phyloP scores from a whole-genome alignment of 2,329 filamentous ascomycete genomes.

The Paraconiothyrium brasiliense region DNA sequence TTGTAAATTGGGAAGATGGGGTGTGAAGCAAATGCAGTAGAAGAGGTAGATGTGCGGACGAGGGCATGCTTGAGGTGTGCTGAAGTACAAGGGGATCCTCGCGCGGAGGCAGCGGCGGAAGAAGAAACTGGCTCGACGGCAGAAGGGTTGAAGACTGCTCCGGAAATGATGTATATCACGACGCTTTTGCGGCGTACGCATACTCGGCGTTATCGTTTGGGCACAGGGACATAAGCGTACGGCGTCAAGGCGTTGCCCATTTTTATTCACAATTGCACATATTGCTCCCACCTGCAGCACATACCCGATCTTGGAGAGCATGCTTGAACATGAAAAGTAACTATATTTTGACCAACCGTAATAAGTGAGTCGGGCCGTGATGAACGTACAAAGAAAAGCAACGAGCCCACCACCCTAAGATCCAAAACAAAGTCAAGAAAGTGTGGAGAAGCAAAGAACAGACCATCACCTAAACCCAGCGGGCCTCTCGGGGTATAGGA shows the following conservation, averaged over 20 bases:
- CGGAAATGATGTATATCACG: background rate
- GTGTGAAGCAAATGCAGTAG: background rate
- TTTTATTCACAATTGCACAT: background rate
- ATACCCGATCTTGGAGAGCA: too few species aligned
- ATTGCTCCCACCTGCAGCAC: background rate
- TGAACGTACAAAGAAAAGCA: too few species aligned
- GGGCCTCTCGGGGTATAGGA: conserved; percentile 12
- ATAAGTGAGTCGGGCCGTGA: too few species aligned
- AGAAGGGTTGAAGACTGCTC: too few species aligned
- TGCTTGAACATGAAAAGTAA: too few species aligned
- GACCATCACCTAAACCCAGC: background rate
- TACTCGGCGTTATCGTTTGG: conserved; percentile 6
- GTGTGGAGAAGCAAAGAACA: background rate
- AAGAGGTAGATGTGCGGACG: background rate
- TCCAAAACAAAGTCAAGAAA: background rate
- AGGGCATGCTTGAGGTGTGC: too few species aligned
- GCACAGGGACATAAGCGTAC: background rate
- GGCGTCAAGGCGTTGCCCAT: background rate
- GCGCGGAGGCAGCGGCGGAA: too few species aligned
- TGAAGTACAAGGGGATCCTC: too few species aligned
- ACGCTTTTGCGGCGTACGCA: background rate
- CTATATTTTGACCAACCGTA: too few species aligned
- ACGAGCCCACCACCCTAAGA: background rate
- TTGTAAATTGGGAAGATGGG: background rate
- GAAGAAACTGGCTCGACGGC: too few species aligned